phyloP scores from a whole-genome alignment of 306 rosid species.

The Fagus sylvatica region DNA sequence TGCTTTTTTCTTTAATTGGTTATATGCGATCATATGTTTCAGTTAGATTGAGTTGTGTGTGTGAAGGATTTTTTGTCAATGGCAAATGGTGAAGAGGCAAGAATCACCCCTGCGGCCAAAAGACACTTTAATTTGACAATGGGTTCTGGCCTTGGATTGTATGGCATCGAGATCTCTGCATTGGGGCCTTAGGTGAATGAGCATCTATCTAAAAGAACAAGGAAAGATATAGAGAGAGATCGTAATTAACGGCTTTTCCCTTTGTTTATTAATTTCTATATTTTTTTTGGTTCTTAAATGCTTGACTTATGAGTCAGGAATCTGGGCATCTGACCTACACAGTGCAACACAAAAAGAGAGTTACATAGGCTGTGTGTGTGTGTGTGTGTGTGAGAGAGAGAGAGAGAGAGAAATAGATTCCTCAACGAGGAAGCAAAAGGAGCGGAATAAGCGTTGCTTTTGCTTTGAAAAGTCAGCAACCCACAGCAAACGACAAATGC shows the following conservation, averaged over 20 bases:
- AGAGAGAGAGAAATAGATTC: slow-evolving; percentile 59
- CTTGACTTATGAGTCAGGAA: slow-evolving; percentile 52
- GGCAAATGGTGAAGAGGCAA: not conserved
- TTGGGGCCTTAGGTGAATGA: not conserved
- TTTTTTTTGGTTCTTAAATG: slow-evolving; percentile 18
- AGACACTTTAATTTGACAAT: slow-evolving; percentile 12
- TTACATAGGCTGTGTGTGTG: too few species aligned
- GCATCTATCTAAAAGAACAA: slow-evolving; percentile 26
- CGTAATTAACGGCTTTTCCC: slow-evolving; percentile 61
- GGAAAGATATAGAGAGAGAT: slow-evolving; percentile 7
- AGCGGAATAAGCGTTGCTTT: slow-evolving; percentile 28
- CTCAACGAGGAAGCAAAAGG: slow-evolving; percentile 68
- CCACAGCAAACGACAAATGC: slow-evolving; percentile 17
- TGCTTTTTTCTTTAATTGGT: too few species aligned
- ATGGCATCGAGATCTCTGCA: slow-evolving; percentile 45
- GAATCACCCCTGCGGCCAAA: not conserved
- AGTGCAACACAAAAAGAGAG: too few species aligned
- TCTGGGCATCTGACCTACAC: slow-evolving; percentile 16
- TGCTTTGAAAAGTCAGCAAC: slow-evolving; percentile 44
- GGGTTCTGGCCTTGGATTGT: not conserved
- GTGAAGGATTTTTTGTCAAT: too few species aligned
- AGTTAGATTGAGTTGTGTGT: too few species aligned
- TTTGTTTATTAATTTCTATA: not conserved
- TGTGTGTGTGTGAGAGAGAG: too few species aligned
- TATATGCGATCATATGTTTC: too few species aligned